Evolutionary conservation across 1,284 basidiomycete genomes (phyloP), one percentile per base, ranked within the genome.

Genomic region (Neolentinus lepideus): DNA sequence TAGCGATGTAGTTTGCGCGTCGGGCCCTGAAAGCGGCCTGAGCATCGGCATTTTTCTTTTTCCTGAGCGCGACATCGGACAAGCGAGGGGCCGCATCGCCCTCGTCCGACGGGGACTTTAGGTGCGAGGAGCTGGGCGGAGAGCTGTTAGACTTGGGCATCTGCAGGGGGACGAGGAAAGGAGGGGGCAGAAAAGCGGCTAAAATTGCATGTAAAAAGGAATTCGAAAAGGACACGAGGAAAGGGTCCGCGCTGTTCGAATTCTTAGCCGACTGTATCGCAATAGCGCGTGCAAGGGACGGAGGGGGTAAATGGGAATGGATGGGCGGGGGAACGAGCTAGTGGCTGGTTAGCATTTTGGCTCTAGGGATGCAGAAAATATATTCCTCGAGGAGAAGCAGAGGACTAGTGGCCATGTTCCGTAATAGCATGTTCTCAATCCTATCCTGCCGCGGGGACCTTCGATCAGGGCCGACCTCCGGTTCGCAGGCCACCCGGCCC

Each of bases 31-130:
- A 88, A 52, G 84, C 84, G 51, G 85, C 85, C 71, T 89, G 85
- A 1, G 84, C 85, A 67, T 89, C 86, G 47, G 88, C 88, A 62
- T 91, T 91, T 74, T 91, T 92, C 77, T 89, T 90, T 74, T 90
- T 90, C 62, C 88, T 76, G 62, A 88, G 75, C 36, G 84, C 83
- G 31, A 86, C 78, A 68, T 89, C 86, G 61, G 80, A 69, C 59
- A 74, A 64, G 58, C 71, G 71, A 52, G 64, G 57, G 54, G 60
- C 45, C 61, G 67, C 63, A 65, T 71, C 70, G 62, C 73, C 38
- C 16, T 43, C 57, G 69, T 71, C 78, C 51, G 69, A 63, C 59
- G 64, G 57, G 56, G 66, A 61, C 63, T 78, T 79, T 53, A 69
- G 54, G 46, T 60, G 65, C 22, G 47, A 50, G 22, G 47, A 50